These are phyloP conservation scores for Pythium sp. DNA, from an alignment of 352 stramenopile species.

Conservation along the genomic window DNA sequence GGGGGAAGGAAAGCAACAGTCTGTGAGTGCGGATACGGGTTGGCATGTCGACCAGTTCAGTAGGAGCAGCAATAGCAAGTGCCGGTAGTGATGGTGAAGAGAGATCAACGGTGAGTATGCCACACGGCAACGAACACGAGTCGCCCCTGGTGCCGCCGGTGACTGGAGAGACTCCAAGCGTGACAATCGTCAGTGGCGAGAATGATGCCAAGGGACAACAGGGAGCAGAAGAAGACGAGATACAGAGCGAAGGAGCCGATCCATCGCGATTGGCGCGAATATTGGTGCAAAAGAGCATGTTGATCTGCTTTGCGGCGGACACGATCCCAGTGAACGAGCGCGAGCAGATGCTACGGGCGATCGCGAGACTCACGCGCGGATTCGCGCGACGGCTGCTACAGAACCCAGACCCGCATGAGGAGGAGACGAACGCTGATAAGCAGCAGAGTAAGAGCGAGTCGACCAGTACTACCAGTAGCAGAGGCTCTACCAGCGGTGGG, in stretches of 20 bases:
- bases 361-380: slow-evolving; percentile 29
- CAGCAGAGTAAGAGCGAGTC: not conserved
- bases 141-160: too few relatives aligned
- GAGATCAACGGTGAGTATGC: not conserved
- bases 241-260: not conserved
- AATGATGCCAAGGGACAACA: not conserved
- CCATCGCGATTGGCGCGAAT: slow-evolving; percentile 22
- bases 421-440: slow-evolving; percentile 5
- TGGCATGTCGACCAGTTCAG: not conserved
- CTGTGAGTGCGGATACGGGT: not conserved
- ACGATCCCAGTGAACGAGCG: slow-evolving; percentile 20
- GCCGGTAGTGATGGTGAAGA: not conserved
- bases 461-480: not conserved
- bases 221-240: not conserved
- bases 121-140: not conserved
- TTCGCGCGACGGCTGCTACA: slow-evolving; percentile 38
- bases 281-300: slow-evolving; percentile 36
- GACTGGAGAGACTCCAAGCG: not conserved
- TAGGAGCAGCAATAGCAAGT: not conserved
- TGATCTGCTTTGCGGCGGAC: slow-evolving; percentile 36
- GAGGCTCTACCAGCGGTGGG: not conserved
- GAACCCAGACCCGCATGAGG: slow-evolving; percentile 12
- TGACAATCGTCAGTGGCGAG: not conserved
- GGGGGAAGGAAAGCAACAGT: not conserved
- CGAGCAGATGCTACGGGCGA: slow-evolving; percentile 26